phyloP scores from a whole-genome alignment of 768 basidiomycete species.

The Mycena crocata region DNA sequence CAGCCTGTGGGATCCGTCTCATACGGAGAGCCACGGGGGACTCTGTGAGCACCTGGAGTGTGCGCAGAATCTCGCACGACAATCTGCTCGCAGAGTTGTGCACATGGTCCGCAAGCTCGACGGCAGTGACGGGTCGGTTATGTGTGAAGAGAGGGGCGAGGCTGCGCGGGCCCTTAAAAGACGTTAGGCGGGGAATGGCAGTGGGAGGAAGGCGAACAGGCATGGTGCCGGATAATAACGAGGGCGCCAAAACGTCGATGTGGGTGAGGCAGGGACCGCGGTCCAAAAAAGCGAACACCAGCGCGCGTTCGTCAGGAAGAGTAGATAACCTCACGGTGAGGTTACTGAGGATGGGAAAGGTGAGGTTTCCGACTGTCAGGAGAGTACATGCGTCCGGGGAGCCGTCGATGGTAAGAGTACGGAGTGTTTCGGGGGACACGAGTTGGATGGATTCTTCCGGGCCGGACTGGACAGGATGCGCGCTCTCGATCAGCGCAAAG shows the following conservation, averaged over 20 bases:
- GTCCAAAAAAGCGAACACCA: neutral
- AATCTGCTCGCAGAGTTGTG: too few relatives aligned
- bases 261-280: neutral
- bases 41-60: too few relatives aligned
- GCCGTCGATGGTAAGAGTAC: neutral
- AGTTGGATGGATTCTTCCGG: neutral
- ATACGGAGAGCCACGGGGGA: too few relatives aligned
- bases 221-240: neutral
- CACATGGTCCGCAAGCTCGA: neutral
- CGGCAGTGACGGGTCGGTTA: neutral
- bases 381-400: neutral
- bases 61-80: too few relatives aligned
- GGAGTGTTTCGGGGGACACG: neutral
- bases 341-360: neutral
- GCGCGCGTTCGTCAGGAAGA: neutral
- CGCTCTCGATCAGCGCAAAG: neutral
- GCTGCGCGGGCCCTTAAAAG: neutral
- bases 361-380: neutral
- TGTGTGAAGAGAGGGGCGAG: neutral
- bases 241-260: neutral
- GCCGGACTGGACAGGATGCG: too few relatives aligned
- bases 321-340: neutral
- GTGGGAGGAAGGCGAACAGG: neutral
- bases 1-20: too few relatives aligned
- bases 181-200: neutral